Evolutionary conservation across 2,329 filamentous ascomycete species (phyloP).

Genomic region (Lecanicillium sp.): DNA sequence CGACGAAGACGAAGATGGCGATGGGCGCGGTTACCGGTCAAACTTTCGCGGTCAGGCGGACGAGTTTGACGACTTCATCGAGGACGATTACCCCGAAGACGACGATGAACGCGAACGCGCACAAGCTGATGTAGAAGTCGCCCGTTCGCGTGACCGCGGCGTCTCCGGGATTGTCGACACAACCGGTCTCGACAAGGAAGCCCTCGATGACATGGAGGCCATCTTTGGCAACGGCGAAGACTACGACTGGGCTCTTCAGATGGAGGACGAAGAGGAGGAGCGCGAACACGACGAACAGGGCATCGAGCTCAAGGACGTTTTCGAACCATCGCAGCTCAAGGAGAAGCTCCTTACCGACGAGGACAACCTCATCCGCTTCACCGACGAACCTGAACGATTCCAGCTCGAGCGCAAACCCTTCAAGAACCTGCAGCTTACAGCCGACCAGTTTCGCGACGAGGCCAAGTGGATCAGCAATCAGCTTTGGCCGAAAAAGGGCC

Average conservation of each 20-base stretch:
- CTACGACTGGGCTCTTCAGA: conserved; percentile 87
- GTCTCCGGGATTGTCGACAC: conserved; percentile 68
- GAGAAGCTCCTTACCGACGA: conserved; percentile 95
- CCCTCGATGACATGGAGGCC: conserved; percentile 89
- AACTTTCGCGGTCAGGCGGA: conserved; percentile 59
- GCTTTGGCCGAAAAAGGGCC: conserved; percentile 79
- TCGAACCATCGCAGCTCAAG: conserved; percentile 89
- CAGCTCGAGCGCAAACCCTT: conserved; percentile 88
- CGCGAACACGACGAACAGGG: conserved; percentile 73
- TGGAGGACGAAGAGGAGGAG: conserved; percentile 81
- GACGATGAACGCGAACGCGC: conserved; percentile 70
- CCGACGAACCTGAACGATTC: conserved; percentile 89
- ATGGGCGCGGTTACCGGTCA: conserved; percentile 45
- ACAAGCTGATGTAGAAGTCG: conserved; percentile 82
- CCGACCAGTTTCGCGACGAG: conserved; percentile 86
- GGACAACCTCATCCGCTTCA: conserved; percentile 83
- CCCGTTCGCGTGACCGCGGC: conserved; percentile 67
- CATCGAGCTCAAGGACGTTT: conserved; percentile 93
- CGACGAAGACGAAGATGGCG: conserved; percentile 79
- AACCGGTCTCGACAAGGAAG: conserved; percentile 82
- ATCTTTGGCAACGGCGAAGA: conserved; percentile 96
- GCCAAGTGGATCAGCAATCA: conserved; percentile 85
- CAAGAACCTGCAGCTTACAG: conserved; percentile 70
- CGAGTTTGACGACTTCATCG: conserved; percentile 93
- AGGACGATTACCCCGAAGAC: conserved; percentile 88